Evolutionary conservation across 805 yeast genomes (phyloP).

Genomic region (Kluyveromyces siamensis): DNA sequence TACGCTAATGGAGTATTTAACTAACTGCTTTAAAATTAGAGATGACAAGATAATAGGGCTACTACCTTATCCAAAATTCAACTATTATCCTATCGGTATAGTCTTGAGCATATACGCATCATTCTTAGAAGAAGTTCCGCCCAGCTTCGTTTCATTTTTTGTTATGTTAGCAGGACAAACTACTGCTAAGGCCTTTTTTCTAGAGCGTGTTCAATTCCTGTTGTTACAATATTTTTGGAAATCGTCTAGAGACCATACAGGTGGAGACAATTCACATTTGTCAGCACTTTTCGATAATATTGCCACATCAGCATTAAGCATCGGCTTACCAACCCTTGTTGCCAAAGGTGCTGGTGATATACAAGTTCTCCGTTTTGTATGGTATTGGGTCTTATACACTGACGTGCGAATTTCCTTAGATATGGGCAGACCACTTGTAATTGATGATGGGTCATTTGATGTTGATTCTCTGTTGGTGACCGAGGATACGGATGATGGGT

Average conservation of each 20-base stretch:
- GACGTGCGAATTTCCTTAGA: slow-evolving; percentile 19
- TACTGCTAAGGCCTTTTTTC: slow-evolving; percentile 19
- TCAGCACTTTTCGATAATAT: slow-evolving; percentile 9
- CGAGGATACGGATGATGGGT: not conserved
- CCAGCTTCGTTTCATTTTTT: slow-evolving; percentile 12
- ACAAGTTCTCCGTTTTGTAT: slow-evolving; percentile 18
- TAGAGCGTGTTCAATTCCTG: slow-evolving; percentile 24
- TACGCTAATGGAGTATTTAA: not conserved
- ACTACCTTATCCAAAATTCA: slow-evolving; percentile 10
- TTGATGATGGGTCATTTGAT: slow-evolving; percentile 4
- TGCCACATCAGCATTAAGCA: slow-evolving; percentile 10
- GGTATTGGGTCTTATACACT: slow-evolving; percentile 18
- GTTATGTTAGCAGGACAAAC: slow-evolving; percentile 20
- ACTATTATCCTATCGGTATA: slow-evolving; percentile 23
- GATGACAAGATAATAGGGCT: slow-evolving; percentile 1
- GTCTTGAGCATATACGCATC: slow-evolving; percentile 15
- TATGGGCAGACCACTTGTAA: slow-evolving; percentile 17
- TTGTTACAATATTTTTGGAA: slow-evolving; percentile 14
- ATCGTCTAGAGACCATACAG: slow-evolving; percentile 9
- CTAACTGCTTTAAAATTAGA: not conserved
- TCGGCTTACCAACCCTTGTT: slow-evolving; percentile 21
- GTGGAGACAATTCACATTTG: slow-evolving; percentile 20
- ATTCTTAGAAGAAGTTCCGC: slow-evolving; percentile 12
- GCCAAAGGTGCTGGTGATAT: slow-evolving; percentile 8
- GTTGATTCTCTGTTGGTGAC: not conserved